A percentile compares a stretch with the other conserved stretches of the same genome.
phyloP scores from a whole-genome alignment of 768 basidiomycete species.

The Gelatoporia subvermispora region DNA sequence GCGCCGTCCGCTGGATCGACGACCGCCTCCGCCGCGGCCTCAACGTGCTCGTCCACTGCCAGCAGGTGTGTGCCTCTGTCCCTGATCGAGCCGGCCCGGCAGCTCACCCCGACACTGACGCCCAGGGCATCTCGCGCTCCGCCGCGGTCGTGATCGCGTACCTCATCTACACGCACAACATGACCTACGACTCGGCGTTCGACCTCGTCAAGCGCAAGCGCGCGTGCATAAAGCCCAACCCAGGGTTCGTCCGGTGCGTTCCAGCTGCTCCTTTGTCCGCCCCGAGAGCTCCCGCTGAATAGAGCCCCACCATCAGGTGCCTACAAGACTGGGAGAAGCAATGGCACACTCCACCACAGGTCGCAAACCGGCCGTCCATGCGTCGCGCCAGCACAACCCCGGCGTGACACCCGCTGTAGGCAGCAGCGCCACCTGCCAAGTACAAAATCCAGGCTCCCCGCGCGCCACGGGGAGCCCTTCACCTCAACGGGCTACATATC shows the following conservation, averaged over 20 bases:
- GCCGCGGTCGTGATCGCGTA: conserved; percentile 77
- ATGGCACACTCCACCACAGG: conserved; percentile 13
- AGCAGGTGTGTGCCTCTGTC: conserved; percentile 51
- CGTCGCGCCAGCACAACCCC: conserved; percentile 17
- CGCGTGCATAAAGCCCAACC: conserved; percentile 72
- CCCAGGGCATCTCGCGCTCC: conserved; percentile 72
- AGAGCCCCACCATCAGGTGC: conserved; percentile 11
- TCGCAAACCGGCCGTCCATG: conserved; percentile 1
- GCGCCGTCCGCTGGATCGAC: conserved; percentile 64
- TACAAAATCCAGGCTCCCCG: no score
- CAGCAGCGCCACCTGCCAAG: no score
- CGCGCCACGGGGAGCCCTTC: no score
- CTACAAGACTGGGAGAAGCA: conserved; percentile 26
- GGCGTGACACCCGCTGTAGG: conserved; percentile 1
- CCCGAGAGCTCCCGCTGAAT: conserved; percentile 28
- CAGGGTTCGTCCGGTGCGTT: conserved; percentile 56
- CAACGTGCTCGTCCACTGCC: conserved; percentile 75
- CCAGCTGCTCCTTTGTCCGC: conserved; percentile 8
- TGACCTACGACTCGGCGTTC: conserved; percentile 66
- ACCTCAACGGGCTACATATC: no score
- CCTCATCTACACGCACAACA: conserved; percentile 68
- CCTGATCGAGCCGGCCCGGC: conserved; percentile 8
- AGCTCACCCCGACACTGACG: background rate
- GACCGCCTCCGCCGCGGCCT: conserved; percentile 51
- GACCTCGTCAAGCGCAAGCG: conserved; percentile 59